A percentile compares a stretch with the other conserved stretches of the same genome.
These are phyloP conservation scores for Lonicera japonica DNA, from an alignment of 129 eudicot species.

Conservation along the genomic window DNA sequence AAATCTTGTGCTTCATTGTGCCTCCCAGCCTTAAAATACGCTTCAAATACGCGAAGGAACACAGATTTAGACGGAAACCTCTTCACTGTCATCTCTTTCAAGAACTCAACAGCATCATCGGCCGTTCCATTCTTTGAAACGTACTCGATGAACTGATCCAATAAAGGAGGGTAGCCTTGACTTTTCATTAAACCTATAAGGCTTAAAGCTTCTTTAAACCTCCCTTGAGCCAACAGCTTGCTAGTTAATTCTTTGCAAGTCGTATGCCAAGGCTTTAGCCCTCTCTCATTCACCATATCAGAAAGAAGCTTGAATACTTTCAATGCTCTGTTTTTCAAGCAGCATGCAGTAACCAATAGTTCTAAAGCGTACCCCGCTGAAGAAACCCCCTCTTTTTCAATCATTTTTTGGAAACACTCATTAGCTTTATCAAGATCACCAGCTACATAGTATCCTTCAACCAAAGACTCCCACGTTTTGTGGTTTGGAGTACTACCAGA, in stretches of 20 bases:
- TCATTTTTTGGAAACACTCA: conserved; percentile 40
- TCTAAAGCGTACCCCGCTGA: conserved; percentile 50
- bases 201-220: conserved; percentile 46
- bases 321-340: conserved; percentile 37
- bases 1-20: conserved; percentile 58
- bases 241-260: conserved; percentile 52
- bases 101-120: conserved; percentile 56
- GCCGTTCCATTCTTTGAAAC: conserved; percentile 47
- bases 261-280: conserved; percentile 44
- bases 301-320: conserved; percentile 47
- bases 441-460: conserved; percentile 62
- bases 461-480: conserved; percentile 44
- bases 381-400: conserved; percentile 33
- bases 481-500: conserved; percentile 22
- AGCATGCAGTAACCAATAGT: conserved; percentile 43
- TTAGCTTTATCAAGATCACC: conserved; percentile 59
- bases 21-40: conserved; percentile 66
- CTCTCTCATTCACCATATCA: conserved; percentile 29
- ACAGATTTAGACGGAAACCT: conserved; percentile 49
- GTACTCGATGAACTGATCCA: conserved; percentile 59
- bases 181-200: conserved; percentile 64
- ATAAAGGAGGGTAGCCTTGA: conserved; percentile 67
- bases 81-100: conserved; percentile 49
- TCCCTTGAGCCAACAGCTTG: conserved; percentile 50
- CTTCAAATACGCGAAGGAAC: conserved; percentile 52